Percentiles rank a stretch among this genome's conserved stretches.
Evolutionary conservation across 2,329 filamentous ascomycete genomes (phyloP).

Genomic region (Hypomyces rosellus): DNA sequence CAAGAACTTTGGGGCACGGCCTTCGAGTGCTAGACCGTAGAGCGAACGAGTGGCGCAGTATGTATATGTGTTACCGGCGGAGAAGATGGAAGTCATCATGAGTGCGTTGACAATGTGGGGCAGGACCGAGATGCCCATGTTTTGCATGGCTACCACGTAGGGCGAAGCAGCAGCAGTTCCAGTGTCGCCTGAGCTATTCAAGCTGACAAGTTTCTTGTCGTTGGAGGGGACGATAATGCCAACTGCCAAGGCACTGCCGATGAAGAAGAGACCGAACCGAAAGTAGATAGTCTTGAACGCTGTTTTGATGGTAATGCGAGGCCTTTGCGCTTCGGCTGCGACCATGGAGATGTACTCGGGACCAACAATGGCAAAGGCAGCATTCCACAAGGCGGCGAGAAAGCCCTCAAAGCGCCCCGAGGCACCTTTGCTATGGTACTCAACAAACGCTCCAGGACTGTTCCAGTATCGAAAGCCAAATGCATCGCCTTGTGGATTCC

Average conservation of each 20-base stretch:
- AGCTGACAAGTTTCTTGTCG: conserved; percentile 45
- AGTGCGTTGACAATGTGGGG: conserved; percentile 53
- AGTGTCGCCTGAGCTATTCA: conserved; percentile 38
- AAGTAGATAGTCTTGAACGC: conserved; percentile 71
- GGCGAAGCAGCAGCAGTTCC: conserved; percentile 51
- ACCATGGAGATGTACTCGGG: conserved; percentile 65
- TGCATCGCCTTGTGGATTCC: conserved; percentile 62
- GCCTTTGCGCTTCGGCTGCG: conserved; percentile 62
- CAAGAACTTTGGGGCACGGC: conserved; percentile 46
- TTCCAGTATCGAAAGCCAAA: conserved; percentile 68
- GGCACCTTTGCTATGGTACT: conserved; percentile 51
- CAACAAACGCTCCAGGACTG: conserved; percentile 34
- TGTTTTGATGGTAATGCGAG: conserved; percentile 55
- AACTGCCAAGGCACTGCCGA: conserved; percentile 59
- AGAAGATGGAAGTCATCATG: conserved; percentile 38
- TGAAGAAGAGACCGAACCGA: conserved; percentile 64
- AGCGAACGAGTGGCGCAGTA: conserved; percentile 46
- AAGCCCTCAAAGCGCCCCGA: conserved; percentile 67
- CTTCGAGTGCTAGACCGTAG: conserved; percentile 45
- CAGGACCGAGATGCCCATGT: conserved; percentile 45
- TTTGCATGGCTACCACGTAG: conserved; percentile 57
- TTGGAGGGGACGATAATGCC: conserved; percentile 62
- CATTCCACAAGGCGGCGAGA: conserved; percentile 59
- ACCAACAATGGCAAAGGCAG: conserved; percentile 57
- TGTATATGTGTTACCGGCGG: conserved; percentile 45